These are phyloP conservation scores for Xylaria polymorpha DNA, from an alignment of 2,329 filamentous ascomycete species.

Conservation along the genomic window DNA sequence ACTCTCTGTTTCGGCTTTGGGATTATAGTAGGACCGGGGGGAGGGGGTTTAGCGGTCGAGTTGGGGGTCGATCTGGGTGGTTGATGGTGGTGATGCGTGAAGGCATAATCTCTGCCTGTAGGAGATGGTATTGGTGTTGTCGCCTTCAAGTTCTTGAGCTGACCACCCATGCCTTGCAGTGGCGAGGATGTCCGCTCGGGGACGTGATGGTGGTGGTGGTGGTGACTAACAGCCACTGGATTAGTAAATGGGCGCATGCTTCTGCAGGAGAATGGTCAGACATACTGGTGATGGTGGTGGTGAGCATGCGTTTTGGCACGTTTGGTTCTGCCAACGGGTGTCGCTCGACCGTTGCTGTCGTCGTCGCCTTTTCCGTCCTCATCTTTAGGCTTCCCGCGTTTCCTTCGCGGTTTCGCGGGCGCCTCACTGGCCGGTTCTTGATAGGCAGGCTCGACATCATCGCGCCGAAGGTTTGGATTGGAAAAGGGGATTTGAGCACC, in stretches of 20 bases:
- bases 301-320: conserved; percentile 73
- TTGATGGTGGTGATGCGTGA: conserved; percentile 62
- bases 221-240: conserved; percentile 47
- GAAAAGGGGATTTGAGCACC: conserved; percentile 61
- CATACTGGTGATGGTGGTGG: conserved; percentile 76
- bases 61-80: conserved; percentile 56
- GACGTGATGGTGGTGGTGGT: conserved; percentile 65
- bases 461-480: conserved; percentile 61
- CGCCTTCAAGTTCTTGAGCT: conserved; percentile 64
- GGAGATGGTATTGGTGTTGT: conserved; percentile 59
- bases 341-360: conserved; percentile 70
- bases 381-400: conserved; percentile 79
- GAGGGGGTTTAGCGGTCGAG: conserved; percentile 47
- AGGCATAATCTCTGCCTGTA: conserved; percentile 55
- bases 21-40: conserved; percentile 55
- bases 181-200: conserved; percentile 60
- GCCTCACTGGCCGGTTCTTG: conserved; percentile 60
- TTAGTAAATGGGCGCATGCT: conserved; percentile 41
- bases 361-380: conserved; percentile 77
- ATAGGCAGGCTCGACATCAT: conserved; percentile 60
- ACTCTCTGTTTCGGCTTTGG: conserved; percentile 74
- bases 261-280: conserved; percentile 39
- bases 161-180: conserved; percentile 54
- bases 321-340: conserved; percentile 70
- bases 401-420: conserved; percentile 61